phyloP scores from a whole-genome alignment of 176 grass and related monocot species.

The Neostapfia colusana region DNA sequence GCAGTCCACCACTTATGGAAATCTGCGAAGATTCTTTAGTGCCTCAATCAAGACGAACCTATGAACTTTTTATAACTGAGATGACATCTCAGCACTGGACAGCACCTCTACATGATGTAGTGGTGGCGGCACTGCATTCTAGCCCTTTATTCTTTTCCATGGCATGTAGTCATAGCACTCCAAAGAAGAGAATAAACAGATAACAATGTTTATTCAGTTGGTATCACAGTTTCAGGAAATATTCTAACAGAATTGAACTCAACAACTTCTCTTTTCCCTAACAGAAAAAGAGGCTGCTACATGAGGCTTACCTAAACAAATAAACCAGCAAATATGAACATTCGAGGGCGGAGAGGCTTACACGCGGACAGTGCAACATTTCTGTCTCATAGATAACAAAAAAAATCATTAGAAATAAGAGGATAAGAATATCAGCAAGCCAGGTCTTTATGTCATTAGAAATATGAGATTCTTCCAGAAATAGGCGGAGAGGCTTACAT shows the following conservation, averaged over 20 bases:
- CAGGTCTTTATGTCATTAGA: slow-evolving; percentile 3
- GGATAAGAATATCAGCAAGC: slow-evolving; percentile 42
- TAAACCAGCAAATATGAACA: slow-evolving; percentile 31
- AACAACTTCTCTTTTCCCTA: slow-evolving; percentile 45
- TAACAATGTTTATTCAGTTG: slow-evolving; percentile 35
- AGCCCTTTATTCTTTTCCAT: slow-evolving; percentile 51
- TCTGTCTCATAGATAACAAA: slow-evolving; percentile 7
- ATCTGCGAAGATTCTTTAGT: slow-evolving; percentile 39
- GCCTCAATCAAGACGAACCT: slow-evolving; percentile 36
- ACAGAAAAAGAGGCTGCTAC: slow-evolving; percentile 39
- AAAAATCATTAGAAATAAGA: slow-evolving; percentile 22
- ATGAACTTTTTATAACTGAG: slow-evolving; percentile 30
- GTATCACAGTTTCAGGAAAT: slow-evolving; percentile 44
- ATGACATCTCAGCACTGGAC: slow-evolving; percentile 50
- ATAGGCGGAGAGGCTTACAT: too few relatives aligned
- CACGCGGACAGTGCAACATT: slow-evolving; percentile 31
- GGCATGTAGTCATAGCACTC: slow-evolving; percentile 25
- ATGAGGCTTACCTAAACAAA: slow-evolving; percentile 34
- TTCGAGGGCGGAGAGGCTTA: slow-evolving; percentile 33
- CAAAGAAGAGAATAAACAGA: slow-evolving; percentile 50
- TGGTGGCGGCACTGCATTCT: slow-evolving; percentile 44
- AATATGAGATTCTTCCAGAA: slow-evolving; percentile 29
- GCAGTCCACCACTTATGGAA: slow-evolving; percentile 55
- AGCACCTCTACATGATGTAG: slow-evolving; percentile 39
- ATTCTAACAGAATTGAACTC: slow-evolving; percentile 46